Base-by-base conservation (phyloP, 257 asterid species). In the Scutellaria baicalensis region DNA sequence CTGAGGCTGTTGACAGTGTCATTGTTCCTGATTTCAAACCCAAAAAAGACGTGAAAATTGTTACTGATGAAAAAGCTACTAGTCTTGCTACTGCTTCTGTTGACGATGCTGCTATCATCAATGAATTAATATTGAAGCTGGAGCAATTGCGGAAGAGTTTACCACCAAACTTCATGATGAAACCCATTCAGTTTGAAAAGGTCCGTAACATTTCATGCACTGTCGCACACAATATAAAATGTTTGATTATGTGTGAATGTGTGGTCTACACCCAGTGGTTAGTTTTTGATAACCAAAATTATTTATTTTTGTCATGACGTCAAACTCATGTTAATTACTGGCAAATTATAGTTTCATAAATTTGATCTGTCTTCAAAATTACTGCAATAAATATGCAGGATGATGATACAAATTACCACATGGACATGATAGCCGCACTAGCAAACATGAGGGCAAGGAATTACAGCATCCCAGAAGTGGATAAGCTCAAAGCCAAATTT, bases 401-500 rank as follows among this genome's bases (percentile, higher is more conserved):
- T 38, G 98, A 92, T 35, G 98, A 89, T 63, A 86, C 95, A 51
- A 92, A 92, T 69, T 88, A 86, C 80, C 98, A 92, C 76, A 89
- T 92, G 96, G 98, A 92, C 78, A 66, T 87, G 74, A 88, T 92
- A 39, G 90, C 98, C 0, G 96, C 92, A 12, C 95, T 92, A 31
- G 98, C 98, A 9, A 92, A 92, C 84, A 92, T 92, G 98, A 89
- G 98, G 82, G 98, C 98, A 18, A 84, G 98, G 70, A 92, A 92
- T 64, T 92, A 92, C 82, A 72, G 92, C 69, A 83, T 92, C 51
- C 98, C 95, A 0, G 95, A 89, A 82, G 96, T 92, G 8, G 98
- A 92, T 76, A 92, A 86, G 73, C 90, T 92, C 75, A 83, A 86
- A 76, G 98, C 98, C 65, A 92, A 92, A 72, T 84, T 92, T 79